Base-by-base conservation (phyloP, 2,329 filamentous ascomycete genomes). In the Sporothrix inflata region DNA sequence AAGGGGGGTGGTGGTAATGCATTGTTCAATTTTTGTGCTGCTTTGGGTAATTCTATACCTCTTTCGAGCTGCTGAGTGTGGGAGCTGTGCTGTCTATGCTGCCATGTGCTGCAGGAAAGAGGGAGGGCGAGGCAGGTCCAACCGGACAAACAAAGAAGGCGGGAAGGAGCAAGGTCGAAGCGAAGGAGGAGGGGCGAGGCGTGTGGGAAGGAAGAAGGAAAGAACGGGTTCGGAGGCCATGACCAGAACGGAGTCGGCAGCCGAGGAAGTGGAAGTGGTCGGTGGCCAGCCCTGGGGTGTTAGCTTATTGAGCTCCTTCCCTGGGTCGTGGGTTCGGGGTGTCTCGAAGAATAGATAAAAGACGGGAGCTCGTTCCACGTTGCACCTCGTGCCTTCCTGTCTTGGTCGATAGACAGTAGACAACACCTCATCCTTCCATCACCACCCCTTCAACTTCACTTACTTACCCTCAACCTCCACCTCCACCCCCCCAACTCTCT, bases 161-260 rank as follows among this genome's bases (percentile, higher is more conserved):
- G n/a, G 61, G 40, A 38, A 45, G 45, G 42, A 47, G 8, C 63
- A 34, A 63, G 4, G 63, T 30, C 27, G 63, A 42, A 11, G 24
- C 19, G 53, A 57, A 34, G 42, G 24, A 12, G 45, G 45, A 67
- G 45, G 63, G 63, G 45, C 27, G 24, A 51, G 42, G 27, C 9
- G 63, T 49, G 63, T 6, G 19, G 24, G 2, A 45, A 34, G 47
- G 9, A 57, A 47, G 12, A 51, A 45, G 49, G 67, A 60, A 69
- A 67, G 45, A n/a, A 47, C 51, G 66, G 66, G 47, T n/a, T 19
- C 63, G 24, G 70, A 42, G 69, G 45, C 34, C 40, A 49, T 24
- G 60, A 55, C 69, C 47, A 71, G 65, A 57, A 63, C 49, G 47
- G 49, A 66, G 47, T 57, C 49, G 70, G 61, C 61, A 34, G 70